Percentiles rank a stretch among this genome's conserved stretches.
These are phyloP conservation scores for Pleurotus eryngii DNA, from an alignment of 768 basidiomycete genomes.

Conservation along the genomic window DNA sequence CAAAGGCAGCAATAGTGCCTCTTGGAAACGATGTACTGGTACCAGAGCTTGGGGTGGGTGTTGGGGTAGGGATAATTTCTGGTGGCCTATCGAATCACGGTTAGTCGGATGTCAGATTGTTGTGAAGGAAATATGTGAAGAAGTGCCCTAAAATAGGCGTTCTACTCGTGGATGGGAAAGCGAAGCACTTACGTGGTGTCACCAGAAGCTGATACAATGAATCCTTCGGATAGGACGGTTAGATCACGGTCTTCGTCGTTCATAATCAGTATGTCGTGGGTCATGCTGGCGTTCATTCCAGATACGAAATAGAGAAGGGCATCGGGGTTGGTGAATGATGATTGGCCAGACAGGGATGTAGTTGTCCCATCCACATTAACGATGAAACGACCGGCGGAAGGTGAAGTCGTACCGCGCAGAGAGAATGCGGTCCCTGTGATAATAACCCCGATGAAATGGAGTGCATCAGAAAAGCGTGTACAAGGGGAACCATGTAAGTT, in stretches of 20 bases:
- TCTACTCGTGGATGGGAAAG: not conserved
- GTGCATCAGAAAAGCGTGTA: not conserved
- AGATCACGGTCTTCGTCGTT: conserved; percentile 57
- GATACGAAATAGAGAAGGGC: conserved; percentile 63
- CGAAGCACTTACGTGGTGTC: not conserved
- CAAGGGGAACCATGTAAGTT: not conserved
- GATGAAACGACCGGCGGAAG: conserved; percentile 53
- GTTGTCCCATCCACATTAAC: conserved; percentile 43
- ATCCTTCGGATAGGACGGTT: conserved; percentile 44
- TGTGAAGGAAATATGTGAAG: not conserved
- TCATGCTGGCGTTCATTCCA: conserved; percentile 46
- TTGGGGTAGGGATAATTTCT: conserved; percentile 1
- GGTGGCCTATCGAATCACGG: not conserved
- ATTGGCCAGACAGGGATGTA: conserved; percentile 43
- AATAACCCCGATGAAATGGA: not conserved
- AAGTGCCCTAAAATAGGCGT: not conserved
- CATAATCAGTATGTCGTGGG: conserved; percentile 50
- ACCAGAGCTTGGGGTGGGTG: conserved; percentile 15
- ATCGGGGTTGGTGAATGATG: conserved; percentile 48
- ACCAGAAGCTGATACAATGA: conserved; percentile 34
- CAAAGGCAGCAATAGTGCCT: conserved; percentile 67
- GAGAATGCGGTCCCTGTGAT: conserved; percentile 56
- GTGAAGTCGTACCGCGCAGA: conserved; percentile 58
- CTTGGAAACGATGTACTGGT: conserved; percentile 28
- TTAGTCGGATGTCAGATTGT: not conserved